Evolutionary conservation across 169 alveolate genomes (phyloP).

Genomic region (Condylostoma magnum): DNA sequence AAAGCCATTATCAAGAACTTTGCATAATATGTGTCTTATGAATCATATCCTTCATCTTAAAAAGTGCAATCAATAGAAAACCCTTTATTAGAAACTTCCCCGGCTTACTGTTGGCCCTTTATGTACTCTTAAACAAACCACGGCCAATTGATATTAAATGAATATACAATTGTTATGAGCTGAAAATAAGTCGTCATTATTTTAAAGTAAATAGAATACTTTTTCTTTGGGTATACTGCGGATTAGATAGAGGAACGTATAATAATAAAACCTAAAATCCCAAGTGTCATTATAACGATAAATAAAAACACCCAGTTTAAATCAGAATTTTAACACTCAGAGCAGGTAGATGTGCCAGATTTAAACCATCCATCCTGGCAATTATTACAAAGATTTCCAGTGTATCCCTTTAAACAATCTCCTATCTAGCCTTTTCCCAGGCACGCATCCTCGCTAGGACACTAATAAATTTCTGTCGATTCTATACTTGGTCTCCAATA

Average conservation of each 20-base stretch:
- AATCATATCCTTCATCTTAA: not conserved
- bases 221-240: not conserved
- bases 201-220: constrained; percentile 4
- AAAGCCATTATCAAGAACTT: not conserved
- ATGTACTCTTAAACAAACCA: not conserved
- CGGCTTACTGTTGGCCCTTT: not conserved
- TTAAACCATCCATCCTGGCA: constrained; percentile 33
- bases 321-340: not conserved
- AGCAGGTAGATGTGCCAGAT: not conserved
- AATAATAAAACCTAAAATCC: too few species aligned
- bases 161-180: not conserved
- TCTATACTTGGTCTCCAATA: constrained; percentile 39
- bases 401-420: constrained; percentile 11
- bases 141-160: constrained; percentile 19
- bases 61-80: constrained; percentile 28
- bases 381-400: constrained; percentile 39
- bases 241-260: not conserved
- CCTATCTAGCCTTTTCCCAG: constrained; percentile 17
- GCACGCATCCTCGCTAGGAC: constrained; percentile 29
- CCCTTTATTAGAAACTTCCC: not conserved
- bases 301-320: not conserved
- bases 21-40: not conserved
- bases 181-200: constrained; percentile 1
- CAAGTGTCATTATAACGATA: too few species aligned
- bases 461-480: constrained; percentile 1